Conservation (phyloP, 306 rosid genomes). For the Styphnolobium japonicum region DNA sequence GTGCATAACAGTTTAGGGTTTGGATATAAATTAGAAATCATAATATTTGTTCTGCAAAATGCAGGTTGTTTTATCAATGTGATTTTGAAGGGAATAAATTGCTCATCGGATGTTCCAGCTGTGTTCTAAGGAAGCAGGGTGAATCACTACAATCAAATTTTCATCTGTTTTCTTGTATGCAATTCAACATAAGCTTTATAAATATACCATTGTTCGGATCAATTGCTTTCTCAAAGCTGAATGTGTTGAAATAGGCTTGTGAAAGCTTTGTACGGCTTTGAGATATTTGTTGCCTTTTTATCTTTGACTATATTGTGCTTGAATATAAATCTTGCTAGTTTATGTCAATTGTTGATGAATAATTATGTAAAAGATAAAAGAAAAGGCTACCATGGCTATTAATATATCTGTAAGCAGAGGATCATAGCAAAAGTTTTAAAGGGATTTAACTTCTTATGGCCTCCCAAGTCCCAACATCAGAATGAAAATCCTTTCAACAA, state of each 20-base stretch:
- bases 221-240: background rate
- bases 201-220: background rate
- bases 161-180: conserved; percentile 15
- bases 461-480: background rate
- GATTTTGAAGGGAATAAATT: conserved; percentile 24
- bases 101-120: background rate
- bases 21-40: background rate
- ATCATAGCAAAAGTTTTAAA: background rate
- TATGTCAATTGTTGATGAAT: background rate
- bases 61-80: conserved; percentile 24
- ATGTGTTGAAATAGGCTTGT: background rate
- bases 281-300: conserved; percentile 16
- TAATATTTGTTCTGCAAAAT: background rate
- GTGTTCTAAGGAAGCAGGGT: background rate
- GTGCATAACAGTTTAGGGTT: background rate
- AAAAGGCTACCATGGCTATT: background rate
- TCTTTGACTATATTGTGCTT: background rate
- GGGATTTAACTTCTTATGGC: background rate
- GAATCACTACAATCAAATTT: background rate
- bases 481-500: background rate
- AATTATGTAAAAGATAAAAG: background rate
- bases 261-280: background rate
- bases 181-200: conserved; percentile 6
- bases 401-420: background rate
- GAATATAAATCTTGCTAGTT: background rate